Evolutionary conservation across 1,284 basidiomycete species (phyloP), one percentile per base, ranked within the genome.

Genomic region (Naganishia cerealis): DNA sequence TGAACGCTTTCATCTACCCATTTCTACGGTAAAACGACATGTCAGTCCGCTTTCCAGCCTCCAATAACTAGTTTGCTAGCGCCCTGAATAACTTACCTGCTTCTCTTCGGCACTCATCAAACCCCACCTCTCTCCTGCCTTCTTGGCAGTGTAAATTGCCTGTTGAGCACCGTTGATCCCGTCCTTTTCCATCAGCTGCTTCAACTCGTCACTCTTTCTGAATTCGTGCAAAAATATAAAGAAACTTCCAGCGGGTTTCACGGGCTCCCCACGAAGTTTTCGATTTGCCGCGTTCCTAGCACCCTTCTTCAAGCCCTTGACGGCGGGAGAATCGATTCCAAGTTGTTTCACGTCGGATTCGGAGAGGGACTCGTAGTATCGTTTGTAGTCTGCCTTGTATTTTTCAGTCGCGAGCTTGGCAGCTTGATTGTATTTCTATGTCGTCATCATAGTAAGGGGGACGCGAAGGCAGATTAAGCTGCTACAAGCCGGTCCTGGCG

Each of bases 41-140:
- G 8, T 42, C 2, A 13, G 40, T 40, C 57, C n/a, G 16, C 24
- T 18, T 4, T 40, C 29, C 29, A 33, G 29, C 29, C 29, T 33
- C 6, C 29, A 2, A 33, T 33, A 2, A 33, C 6, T 6, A 33
- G 29, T 33, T 33, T 33, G 29, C 29, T 33, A 33, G 29, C 29
- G 2, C 29, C 29, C 29, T 42, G 15, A 16, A 16, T 6, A 24
- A 58, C 69, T n/a, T 18, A 70, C 69, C 66, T 70, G 43, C 69
- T 70, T 70, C 55, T 70, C 66, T 29, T 65, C 61, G 29, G 24
- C 48, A 36, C 66, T 70, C 69, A 70, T 70, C 36, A 56, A 42
- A 0, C 29, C 66, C 69, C 69, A 70, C 46, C 62, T 67, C 56
- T 66, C 59, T 6, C 69, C 69, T 3, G 53, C 69, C 57, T 63